Percentiles rank a stretch among this genome's conserved stretches.
phyloP scores from a whole-genome alignment of 2,329 filamentous ascomycete genomes.

The Aspergillus ibericus region DNA sequence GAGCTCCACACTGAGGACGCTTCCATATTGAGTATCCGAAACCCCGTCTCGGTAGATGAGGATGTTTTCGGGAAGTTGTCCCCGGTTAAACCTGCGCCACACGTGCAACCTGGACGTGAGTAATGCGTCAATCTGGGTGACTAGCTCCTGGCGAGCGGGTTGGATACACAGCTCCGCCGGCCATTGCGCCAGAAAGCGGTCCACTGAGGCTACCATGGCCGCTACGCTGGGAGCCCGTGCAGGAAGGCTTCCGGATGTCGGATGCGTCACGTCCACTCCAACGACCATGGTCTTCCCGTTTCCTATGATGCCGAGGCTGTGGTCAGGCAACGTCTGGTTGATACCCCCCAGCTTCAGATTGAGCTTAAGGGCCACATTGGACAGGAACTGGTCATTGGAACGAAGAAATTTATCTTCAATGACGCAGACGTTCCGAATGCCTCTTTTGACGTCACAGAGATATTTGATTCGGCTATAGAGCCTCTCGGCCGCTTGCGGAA shows the following conservation, averaged over 20 bases:
- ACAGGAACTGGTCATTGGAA: slow-evolving; percentile 5
- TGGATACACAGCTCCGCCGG: slow-evolving; percentile 21
- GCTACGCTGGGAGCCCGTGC: slow-evolving; percentile 69
- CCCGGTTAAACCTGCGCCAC: slow-evolving; percentile 61
- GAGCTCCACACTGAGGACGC: slow-evolving; percentile 67
- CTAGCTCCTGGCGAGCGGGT: slow-evolving; percentile 62
- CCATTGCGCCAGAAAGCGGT: slow-evolving; percentile 60
- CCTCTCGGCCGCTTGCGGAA: neutral
- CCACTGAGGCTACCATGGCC: slow-evolving; percentile 72
- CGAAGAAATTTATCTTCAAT: slow-evolving; percentile 1
- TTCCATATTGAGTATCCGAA: slow-evolving; percentile 75
- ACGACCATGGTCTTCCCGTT: slow-evolving; percentile 76
- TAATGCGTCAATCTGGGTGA: slow-evolving; percentile 59
- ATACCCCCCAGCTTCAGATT: slow-evolving; percentile 74
- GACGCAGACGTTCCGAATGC: slow-evolving; percentile 3
- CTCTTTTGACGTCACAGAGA: slow-evolving; percentile 2
- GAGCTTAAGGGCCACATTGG: slow-evolving; percentile 70
- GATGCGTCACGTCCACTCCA: slow-evolving; percentile 85
- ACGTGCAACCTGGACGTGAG: slow-evolving; percentile 63
- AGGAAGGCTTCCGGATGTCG: slow-evolving; percentile 60
- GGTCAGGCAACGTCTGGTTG: slow-evolving; percentile 62
- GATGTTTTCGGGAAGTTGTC: slow-evolving; percentile 65
- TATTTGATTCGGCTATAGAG: slow-evolving; percentile 6
- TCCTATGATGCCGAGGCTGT: slow-evolving; percentile 57
- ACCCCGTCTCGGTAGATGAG: slow-evolving; percentile 86